A percentile compares a stretch with the other conserved stretches of the same genome.
Evolutionary conservation across 2,329 filamentous ascomycete genomes (phyloP).

Genomic region (Cytospora leucostoma): DNA sequence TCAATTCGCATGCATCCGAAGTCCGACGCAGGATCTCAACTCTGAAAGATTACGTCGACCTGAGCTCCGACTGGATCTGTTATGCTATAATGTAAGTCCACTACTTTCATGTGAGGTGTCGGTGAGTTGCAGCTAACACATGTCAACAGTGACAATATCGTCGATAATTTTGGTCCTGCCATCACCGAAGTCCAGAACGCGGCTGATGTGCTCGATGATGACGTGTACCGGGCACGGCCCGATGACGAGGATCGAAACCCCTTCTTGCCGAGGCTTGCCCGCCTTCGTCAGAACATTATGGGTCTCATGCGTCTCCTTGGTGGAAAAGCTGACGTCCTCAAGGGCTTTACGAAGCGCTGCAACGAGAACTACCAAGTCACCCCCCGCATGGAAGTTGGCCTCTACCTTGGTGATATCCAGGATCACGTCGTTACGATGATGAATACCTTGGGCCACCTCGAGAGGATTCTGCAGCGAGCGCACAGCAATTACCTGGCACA

Average conservation of each 20-base stretch:
- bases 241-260: conserved; percentile 74
- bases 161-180: conserved; percentile 89
- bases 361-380: conserved; percentile 97
- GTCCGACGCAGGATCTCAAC: conserved; percentile 90
- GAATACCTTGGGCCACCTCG: conserved; percentile 91
- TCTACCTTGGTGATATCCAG: conserved; percentile 96
- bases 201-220: conserved; percentile 91
- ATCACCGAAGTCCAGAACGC: conserved; percentile 86
- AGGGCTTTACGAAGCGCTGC: conserved; percentile 96
- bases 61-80: conserved; percentile 98
- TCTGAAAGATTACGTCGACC: conserved; percentile 89
- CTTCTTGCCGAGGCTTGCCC: conserved; percentile 86
- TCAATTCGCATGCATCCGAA: conserved; percentile 82
- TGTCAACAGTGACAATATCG: conserved; percentile 80
- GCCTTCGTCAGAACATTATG: conserved; percentile 92
- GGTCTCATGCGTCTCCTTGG: conserved; percentile 88
- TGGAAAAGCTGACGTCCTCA: conserved; percentile 97
- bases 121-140: conserved; percentile 6
- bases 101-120: background rate
- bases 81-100: conserved; percentile 86
- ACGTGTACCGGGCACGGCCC: conserved; percentile 87
- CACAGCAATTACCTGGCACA: conserved; percentile 97
- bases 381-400: conserved; percentile 91
- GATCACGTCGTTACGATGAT: conserved; percentile 99
- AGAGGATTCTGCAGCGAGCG: conserved; percentile 92